These are phyloP conservation scores for Sporisorium graminicola DNA, from an alignment of 1,284 basidiomycete genomes.

Conservation along the genomic window DNA sequence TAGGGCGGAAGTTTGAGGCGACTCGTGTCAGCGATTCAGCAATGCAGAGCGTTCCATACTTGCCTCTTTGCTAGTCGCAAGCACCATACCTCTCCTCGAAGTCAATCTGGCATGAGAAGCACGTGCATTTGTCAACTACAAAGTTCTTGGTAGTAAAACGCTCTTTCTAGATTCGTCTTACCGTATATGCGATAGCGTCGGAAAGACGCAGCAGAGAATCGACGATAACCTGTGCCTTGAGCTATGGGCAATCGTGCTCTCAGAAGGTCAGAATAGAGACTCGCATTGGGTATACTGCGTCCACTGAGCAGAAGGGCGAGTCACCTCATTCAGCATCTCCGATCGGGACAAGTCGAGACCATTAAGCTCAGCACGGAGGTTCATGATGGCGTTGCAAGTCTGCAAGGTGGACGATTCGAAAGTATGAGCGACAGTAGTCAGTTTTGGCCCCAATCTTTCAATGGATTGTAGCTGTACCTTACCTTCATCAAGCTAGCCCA, in stretches of 20 bases:
- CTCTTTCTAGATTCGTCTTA: not conserved
- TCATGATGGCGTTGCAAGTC: conserved; percentile 44
- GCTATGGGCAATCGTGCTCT: not conserved
- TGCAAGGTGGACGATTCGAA: not conserved
- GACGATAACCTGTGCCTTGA: conserved; percentile 16
- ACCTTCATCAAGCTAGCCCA: conserved; percentile 40
- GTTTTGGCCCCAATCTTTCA: not conserved
- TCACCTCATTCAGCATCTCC: conserved; percentile 25
- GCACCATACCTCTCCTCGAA: conserved; percentile 37
- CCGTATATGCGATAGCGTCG: conserved; percentile 17
- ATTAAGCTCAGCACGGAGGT: conserved; percentile 24
- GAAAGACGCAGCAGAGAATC: conserved; percentile 15
- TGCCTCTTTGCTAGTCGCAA: not conserved
- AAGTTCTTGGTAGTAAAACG: not conserved
- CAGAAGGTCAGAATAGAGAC: not conserved
- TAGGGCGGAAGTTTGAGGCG: not conserved
- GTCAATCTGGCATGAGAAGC: conserved; percentile 21
- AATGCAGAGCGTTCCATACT: not conserved
- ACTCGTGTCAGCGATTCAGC: not conserved
- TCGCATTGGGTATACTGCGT: not conserved
- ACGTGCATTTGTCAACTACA: not conserved
- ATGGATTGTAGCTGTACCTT: not conserved
- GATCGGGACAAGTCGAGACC: conserved; percentile 18
- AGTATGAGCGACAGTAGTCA: not conserved
- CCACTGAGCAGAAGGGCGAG: not conserved